Evolutionary conservation across 140 eudicot species (phyloP).

Genomic region (Cichorium intybus): DNA sequence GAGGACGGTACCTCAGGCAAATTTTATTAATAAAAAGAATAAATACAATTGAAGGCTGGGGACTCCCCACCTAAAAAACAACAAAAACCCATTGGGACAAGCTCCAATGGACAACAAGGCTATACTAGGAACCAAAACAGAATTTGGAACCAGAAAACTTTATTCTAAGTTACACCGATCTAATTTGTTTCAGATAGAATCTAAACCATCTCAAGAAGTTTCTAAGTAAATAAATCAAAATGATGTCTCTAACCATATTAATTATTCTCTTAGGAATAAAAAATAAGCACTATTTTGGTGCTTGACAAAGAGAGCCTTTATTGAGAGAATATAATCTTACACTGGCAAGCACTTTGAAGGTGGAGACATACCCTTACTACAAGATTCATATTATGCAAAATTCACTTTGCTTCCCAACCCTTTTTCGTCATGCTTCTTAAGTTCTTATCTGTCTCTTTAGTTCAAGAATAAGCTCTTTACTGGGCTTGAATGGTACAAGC

Average conservation of each 20-base stretch:
- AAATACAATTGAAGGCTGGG: no score
- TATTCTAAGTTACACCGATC: no score
- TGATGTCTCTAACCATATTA: not conserved
- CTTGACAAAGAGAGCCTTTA: constrained; percentile 17
- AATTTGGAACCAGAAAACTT: no score
- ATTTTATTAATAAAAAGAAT: no score
- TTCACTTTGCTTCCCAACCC: constrained; percentile 21
- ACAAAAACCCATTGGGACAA: no score
- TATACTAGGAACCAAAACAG: no score
- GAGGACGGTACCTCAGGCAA: no score
- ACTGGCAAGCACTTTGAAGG: constrained; percentile 15
- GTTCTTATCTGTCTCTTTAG: constrained; percentile 7
- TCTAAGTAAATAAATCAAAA: no score
- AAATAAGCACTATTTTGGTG: not conserved
- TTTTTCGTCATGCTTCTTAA: constrained; percentile 17
- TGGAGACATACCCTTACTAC: constrained; percentile 6
- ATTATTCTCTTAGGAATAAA: not conserved
- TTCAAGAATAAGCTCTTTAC: constrained; percentile 15
- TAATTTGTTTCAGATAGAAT: no score
- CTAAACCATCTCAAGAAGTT: no score
- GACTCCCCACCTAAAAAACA: no score
- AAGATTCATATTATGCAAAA: constrained; percentile 25
- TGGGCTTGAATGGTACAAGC: constrained; percentile 10
- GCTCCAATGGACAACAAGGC: no score
- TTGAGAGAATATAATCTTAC: constrained; percentile 15